Conservation (phyloP, 1,284 basidiomycete genomes). For the Malassezia globosa region DNA sequence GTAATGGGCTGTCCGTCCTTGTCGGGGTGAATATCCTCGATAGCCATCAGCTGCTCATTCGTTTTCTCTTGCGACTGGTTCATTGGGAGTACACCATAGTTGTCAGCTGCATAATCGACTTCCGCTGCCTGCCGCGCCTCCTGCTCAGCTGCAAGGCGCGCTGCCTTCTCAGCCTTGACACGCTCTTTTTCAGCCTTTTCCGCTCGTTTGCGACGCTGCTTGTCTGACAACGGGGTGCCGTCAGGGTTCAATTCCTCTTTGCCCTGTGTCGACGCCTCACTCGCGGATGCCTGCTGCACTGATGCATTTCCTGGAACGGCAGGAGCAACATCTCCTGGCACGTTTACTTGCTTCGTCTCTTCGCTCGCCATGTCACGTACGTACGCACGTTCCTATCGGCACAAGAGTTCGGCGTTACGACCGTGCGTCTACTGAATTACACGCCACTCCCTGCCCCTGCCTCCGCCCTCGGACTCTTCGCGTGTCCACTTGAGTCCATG, state of each 20-base stretch:
- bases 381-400: no score
- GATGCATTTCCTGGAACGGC: neutral
- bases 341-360: constrained; percentile 1
- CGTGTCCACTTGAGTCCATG: no score
- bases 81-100: constrained; percentile 80
- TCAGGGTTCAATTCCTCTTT: constrained; percentile 25
- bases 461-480: no score
- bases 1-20: constrained; percentile 68
- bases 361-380: constrained; percentile 15
- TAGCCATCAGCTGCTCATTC: constrained; percentile 53
- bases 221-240: constrained; percentile 60
- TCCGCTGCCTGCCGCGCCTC: constrained; percentile 64
- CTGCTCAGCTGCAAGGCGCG: constrained; percentile 65
- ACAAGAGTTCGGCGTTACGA: no score
- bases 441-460: no score
- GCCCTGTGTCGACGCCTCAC: neutral
- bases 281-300: no score
- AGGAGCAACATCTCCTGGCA: constrained; percentile 1
- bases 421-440: no score
- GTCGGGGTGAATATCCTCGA: constrained; percentile 59
- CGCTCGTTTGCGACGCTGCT: constrained; percentile 80
- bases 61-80: constrained; percentile 71
- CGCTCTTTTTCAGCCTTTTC: constrained; percentile 74
- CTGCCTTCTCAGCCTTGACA: constrained; percentile 64
- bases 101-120: constrained; percentile 70